These are phyloP conservation scores for Neospermospora avenae DNA, from an alignment of 2,329 filamentous ascomycete species.

Conservation along the genomic window DNA sequence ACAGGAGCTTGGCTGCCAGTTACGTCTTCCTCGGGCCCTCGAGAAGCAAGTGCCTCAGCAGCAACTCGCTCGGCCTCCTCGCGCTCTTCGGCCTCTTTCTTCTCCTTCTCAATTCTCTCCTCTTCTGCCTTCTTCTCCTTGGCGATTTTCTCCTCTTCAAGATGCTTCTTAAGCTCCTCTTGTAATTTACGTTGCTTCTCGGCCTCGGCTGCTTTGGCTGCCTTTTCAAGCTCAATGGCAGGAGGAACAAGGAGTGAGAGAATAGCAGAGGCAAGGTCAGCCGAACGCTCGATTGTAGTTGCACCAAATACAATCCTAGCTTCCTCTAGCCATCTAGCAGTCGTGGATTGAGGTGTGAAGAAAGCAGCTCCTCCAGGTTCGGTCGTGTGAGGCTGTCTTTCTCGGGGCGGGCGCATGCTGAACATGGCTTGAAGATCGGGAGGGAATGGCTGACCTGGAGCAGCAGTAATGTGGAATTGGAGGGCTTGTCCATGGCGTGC, in stretches of 20 bases:
- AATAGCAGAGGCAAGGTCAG: slow-evolving; percentile 65
- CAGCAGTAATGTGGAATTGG: slow-evolving; percentile 57
- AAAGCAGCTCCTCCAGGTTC: slow-evolving; percentile 34
- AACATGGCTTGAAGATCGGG: slow-evolving; percentile 49
- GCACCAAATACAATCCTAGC: slow-evolving; percentile 79
- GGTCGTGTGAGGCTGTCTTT: slow-evolving; percentile 25
- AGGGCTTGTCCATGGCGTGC: slow-evolving; percentile 49
- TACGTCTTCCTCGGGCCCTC: slow-evolving; percentile 45
- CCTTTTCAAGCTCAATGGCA: slow-evolving; percentile 77
- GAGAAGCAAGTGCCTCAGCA: slow-evolving; percentile 47
- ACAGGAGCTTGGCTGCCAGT: slow-evolving; percentile 36
- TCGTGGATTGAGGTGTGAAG: slow-evolving; percentile 70
- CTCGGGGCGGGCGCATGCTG: slow-evolving; percentile 32
- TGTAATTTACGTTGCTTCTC: slow-evolving; percentile 53
- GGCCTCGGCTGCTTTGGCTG: slow-evolving; percentile 58
- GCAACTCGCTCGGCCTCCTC: slow-evolving; percentile 56
- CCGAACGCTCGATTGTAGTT: slow-evolving; percentile 64
- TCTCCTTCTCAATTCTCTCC: slow-evolving; percentile 62
- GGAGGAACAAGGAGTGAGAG: slow-evolving; percentile 74
- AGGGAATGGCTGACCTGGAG: slow-evolving; percentile 45
- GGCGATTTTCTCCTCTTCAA: slow-evolving; percentile 62
- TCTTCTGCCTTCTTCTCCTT: slow-evolving; percentile 71
- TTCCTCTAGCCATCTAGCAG: slow-evolving; percentile 83
- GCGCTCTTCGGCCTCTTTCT: slow-evolving; percentile 67
- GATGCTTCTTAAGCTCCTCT: slow-evolving; percentile 59